Base-by-base conservation (phyloP, 1,139 yeast species). In the Trichomonascaceae sp. region DNA sequence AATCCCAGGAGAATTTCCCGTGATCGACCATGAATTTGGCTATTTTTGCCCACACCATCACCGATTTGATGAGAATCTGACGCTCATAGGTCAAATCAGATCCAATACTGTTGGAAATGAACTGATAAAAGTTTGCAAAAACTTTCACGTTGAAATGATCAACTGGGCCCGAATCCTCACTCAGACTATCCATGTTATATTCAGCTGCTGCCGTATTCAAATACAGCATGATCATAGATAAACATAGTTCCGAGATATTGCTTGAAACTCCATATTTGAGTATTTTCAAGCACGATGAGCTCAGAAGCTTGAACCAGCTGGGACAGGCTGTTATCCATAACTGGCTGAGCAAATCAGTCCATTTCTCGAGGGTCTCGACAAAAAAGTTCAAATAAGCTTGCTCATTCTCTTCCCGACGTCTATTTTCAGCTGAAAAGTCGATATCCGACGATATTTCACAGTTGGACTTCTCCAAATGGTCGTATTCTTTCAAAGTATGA, bases 331-430 rank as follows among this genome's bases (percentile, higher is more conserved):
- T 49, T 18, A 46, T 24, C 51, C 45, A 36, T 20, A 20, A 12
- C n/a, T 52, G 30, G 18, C 46, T 19, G 17, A 49, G 18, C 32
- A 51, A 18, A 15, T 36, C 38, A n/a, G 12, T 13, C 51, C 53
- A 48, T 17, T 46, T 30, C 9, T 22, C 36, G 13, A 55, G 27
- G 27, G 45, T 24, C n/a, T 53, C 39, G 20, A 39, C 43, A 17
- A 61, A 45, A 48, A 59, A 60, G 19, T 41, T 44, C 13, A 51
- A 52, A 44, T 60, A 60, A 10, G 55, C 50, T 15, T 50, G 38
- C 12, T 50, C 22, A 44, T 60, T 60, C 24, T 50, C 53, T 18
- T 43, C 19, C 10, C 54, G 43, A 30, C 49, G 20, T 13, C 43
- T 46, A n/a, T 53, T 50, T 20, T 52, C 55, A 3, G 41, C 41